Conservation (phyloP, 1,284 basidiomycete species). For the Ganoderma resinaceum region DNA sequence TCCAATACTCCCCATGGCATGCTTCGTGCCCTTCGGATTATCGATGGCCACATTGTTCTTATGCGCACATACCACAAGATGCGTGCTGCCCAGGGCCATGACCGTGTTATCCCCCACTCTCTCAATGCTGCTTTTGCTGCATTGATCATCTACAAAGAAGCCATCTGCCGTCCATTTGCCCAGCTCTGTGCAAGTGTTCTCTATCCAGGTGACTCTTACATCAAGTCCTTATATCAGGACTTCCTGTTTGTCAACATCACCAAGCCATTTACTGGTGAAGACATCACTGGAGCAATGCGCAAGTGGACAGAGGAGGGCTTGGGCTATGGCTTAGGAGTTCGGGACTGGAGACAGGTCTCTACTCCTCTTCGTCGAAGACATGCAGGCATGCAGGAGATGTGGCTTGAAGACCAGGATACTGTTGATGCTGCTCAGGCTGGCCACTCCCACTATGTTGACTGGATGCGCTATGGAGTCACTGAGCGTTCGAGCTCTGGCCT, state of each 20-base stretch:
- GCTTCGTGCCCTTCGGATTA: conserved; percentile 12
- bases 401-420: conserved; percentile 12
- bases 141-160: conserved; percentile 15
- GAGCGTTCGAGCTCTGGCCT: neutral
- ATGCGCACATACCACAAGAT: conserved; percentile 20
- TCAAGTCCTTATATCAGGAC: conserved; percentile 16
- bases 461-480: conserved; percentile 10
- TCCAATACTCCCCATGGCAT: conserved; percentile 11
- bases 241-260: conserved; percentile 17
- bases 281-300: conserved; percentile 12
- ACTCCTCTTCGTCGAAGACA: conserved; percentile 12
- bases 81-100: conserved; percentile 8
- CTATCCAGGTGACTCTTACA: neutral
- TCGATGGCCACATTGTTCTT: conserved; percentile 6
- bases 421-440: conserved; percentile 16
- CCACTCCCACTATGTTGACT: conserved; percentile 14
- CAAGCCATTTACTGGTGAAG: conserved; percentile 11
- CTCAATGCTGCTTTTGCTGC: conserved; percentile 15
- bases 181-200: conserved; percentile 16
- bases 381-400: conserved; percentile 17
- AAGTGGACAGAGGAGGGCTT: conserved; percentile 8
- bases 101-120: conserved; percentile 19
- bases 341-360: conserved; percentile 18
- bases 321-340: conserved; percentile 7
- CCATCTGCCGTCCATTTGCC: conserved; percentile 15